Base-by-base conservation (phyloP, 176 grass and related monocot species). In the Thinopyrum elongatum region DNA sequence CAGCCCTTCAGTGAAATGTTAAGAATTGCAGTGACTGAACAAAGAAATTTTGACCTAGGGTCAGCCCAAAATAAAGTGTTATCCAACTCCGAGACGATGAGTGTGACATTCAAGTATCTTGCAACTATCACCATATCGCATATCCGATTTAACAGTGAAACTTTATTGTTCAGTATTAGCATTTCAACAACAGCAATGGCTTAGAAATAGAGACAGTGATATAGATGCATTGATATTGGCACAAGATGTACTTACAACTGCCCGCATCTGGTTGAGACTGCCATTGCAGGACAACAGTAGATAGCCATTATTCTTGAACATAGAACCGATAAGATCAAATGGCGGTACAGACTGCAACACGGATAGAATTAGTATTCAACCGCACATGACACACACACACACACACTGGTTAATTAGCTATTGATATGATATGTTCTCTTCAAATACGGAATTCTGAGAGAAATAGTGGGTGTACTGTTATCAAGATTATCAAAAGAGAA, bases 201-300 rank as follows among this genome's bases (percentile, higher is more conserved):
- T 75, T 27, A 78, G 10, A 58, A 16, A 74, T 51, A 65, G 15
- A 82, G 55, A 59, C 33, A 27, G 19, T 15, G 23, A 26, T 11
- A 27, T 42, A 11, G 35, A n/a, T 70, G 29, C 42, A 80, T 65
- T 84, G 4, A 85, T 33, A 80, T 68, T 64, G 34, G 3, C 28
- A 46, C 72, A 75, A 3, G 69, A 69, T 84, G 57, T 53, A 68
- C 87, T 87, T 88, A 95, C 93, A 65, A 91, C 93, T 10, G 91
- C 91, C 90, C 93, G 91, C 95, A 98, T 98, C 83, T 97, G 95
- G 80, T 97, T 94, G 58, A 97, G 95, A n/a, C 95, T 92, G 34
- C 95, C 95, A 42, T 95, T 98, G 87, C 95, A 98, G 62, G 95
- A 98, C 35, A 98, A 85, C 95, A 95, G 84, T 49, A 98, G 84